These are phyloP conservation scores for Aegilops umbellulata DNA, from an alignment of 176 grass and related monocot species.

Conservation along the genomic window DNA sequence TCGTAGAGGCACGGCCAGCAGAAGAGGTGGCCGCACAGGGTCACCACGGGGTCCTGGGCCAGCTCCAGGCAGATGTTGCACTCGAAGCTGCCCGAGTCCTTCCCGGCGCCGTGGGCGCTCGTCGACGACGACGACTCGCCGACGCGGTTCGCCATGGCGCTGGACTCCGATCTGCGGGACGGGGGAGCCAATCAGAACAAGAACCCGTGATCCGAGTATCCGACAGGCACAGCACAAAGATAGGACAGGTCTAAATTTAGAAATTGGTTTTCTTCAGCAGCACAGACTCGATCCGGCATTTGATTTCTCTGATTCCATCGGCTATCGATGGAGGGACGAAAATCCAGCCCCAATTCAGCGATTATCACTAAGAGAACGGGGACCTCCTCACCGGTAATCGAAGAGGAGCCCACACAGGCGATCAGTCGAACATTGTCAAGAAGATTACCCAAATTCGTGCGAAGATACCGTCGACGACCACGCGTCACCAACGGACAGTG, in stretches of 20 bases:
- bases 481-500: neutral
- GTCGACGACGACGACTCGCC: constrained; percentile 41
- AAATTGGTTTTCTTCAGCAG: neutral
- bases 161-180: constrained; percentile 4
- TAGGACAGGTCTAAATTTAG: neutral
- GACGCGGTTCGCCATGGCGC: constrained; percentile 42
- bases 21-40: constrained; percentile 79
- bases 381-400: too few relatives aligned
- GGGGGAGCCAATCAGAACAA: neutral
- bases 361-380: neutral
- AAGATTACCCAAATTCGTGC: neutral
- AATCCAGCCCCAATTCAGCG: neutral
- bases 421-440: neutral
- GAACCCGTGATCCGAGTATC: constrained; percentile 8
- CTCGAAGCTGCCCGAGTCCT: constrained; percentile 66
- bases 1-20: constrained; percentile 85
- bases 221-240: neutral
- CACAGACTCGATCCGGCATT: neutral
- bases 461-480: neutral
- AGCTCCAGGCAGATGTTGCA: constrained; percentile 94
- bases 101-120: constrained; percentile 28
- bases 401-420: too few relatives aligned
- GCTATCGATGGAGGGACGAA: neutral
- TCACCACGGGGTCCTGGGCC: constrained; percentile 74
- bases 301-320: neutral